These are phyloP conservation scores for Sugiyamaella valdiviana DNA, from an alignment of 805 yeast species.

Conservation along the genomic window DNA sequence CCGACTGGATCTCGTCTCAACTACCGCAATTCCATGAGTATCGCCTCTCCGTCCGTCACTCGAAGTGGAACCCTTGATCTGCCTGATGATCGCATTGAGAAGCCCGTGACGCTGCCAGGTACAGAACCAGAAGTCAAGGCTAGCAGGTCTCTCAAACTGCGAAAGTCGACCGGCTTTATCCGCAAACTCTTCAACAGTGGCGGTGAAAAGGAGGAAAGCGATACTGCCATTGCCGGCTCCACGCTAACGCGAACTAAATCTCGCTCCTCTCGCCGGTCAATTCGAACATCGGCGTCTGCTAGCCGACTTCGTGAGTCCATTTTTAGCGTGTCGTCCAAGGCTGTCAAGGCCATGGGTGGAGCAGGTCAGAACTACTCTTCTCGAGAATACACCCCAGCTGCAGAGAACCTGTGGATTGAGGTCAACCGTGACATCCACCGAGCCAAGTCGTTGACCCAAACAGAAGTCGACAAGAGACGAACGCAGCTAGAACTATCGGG, in stretches of 20 bases:
- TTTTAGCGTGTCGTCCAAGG: conserved; percentile 12
- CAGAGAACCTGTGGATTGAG: conserved; percentile 41
- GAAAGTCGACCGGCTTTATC: conserved; percentile 27
- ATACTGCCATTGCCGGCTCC: not conserved
- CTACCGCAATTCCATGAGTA: conserved; percentile 82
- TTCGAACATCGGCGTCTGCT: conserved; percentile 13
- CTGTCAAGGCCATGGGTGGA: conserved; percentile 4
- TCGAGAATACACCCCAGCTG: not conserved
- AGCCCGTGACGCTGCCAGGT: conserved; percentile 21
- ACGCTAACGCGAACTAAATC: conserved; percentile 19
- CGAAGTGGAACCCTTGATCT: not conserved
- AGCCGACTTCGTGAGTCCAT: conserved; percentile 5
- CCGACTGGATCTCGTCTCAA: conserved; percentile 46
- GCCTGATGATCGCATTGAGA: conserved; percentile 9
- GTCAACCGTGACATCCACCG: conserved; percentile 60
- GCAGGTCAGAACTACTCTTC: not conserved
- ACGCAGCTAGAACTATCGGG: conserved; percentile 46
- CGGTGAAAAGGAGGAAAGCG: not conserved
- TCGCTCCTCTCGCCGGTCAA: conserved; percentile 18
- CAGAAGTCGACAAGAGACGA: conserved; percentile 66
- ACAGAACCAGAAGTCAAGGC: conserved; percentile 9
- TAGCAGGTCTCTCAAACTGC: conserved; percentile 22
- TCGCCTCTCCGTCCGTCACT: not conserved
- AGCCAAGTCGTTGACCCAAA: conserved; percentile 59
- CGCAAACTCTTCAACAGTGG: conserved; percentile 20